phyloP scores from a whole-genome alignment of 2,329 filamentous ascomycete species.

The Penicillium hesseltinei region DNA sequence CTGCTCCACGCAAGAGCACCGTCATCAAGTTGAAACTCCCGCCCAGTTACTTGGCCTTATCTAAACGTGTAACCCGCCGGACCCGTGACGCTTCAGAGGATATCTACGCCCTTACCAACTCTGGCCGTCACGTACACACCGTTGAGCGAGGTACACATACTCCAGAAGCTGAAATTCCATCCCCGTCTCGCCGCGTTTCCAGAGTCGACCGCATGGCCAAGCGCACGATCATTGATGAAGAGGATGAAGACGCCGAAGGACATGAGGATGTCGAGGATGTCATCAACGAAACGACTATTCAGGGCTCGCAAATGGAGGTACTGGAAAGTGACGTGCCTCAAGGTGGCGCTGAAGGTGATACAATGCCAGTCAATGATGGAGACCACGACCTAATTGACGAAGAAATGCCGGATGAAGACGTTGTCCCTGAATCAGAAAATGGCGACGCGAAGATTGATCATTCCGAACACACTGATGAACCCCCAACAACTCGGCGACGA shows the following conservation, averaged over 20 bases:
- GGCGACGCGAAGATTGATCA: constrained; percentile 34
- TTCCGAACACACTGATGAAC: constrained; percentile 54
- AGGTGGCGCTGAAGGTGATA: constrained; percentile 33
- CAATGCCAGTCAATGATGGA: constrained; percentile 19
- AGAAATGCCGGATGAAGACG: constrained; percentile 38
- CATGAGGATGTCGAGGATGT: constrained; percentile 23
- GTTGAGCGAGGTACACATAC: constrained; percentile 55
- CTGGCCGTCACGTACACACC: constrained; percentile 56
- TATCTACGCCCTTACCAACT: constrained; percentile 58
- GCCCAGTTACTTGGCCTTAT: constrained; percentile 29
- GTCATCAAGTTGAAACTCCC: constrained; percentile 33
- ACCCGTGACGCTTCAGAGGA: constrained; percentile 57
- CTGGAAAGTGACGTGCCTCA: constrained; percentile 42
- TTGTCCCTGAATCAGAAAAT: constrained; percentile 45
- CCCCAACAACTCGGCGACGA: constrained; percentile 50
- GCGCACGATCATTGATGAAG: constrained; percentile 35
- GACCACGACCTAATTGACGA: constrained; percentile 31
- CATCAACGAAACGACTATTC: constrained; percentile 45
- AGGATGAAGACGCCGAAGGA: constrained; percentile 25
- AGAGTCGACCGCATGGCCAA: constrained; percentile 43
- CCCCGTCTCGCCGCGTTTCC: constrained; percentile 24
- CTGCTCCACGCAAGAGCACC: constrained; percentile 22
- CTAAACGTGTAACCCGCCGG: constrained; percentile 57
- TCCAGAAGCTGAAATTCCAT: constrained; percentile 41
- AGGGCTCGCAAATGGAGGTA: constrained; percentile 43